Base-by-base conservation (phyloP, 179 eudicot species). In the Patellifolia procumbens region DNA sequence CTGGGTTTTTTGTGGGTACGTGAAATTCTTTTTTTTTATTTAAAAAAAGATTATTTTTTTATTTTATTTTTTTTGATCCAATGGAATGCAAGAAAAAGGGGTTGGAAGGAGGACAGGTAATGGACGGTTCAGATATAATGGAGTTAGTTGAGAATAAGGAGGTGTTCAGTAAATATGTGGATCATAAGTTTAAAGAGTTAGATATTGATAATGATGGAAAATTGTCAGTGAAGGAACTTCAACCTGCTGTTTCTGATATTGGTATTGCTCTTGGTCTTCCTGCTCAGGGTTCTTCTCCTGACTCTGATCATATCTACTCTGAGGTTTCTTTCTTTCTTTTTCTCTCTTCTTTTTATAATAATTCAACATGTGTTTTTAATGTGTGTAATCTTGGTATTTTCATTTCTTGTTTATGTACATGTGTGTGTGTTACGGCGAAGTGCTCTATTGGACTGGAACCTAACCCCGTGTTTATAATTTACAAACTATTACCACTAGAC, bases 221-320 rank as follows among this genome's bases (percentile, higher is more conserved):
- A 72, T 86, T 94, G 34, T 92, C 98, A 35, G 86, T 91, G 63
- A 85, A 88, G 2, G 97, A 94, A 81, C 83, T 94, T 29, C 82
- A 89, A 45, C 96, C 98, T 63, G 97, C 92, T 63, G 92, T 91
- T 35, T 88, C 90, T 53, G 90, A 91, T 83, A 83, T 92, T 52
- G 97, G 94, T 60, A 85, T 85, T 58, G 98, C 97, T 81, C 91
- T 94, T 66, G 98, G 97, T 46, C 86, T 94, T 72, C 94, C 97
- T 68, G 68, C 89, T 52, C 82, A 82, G n/a, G 97, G 94, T 13
- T 26, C 92, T 37, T 86, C 96, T 16, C 78, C 92, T 37, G 82
- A 89, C 3, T 89, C 96, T 35, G 92, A 92, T 77, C 92, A 88
- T 61, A 94, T 94, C 82, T 94, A 94, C 70, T 83, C 91, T 15